A percentile compares a stretch with the other conserved stretches of the same genome.
These are phyloP conservation scores for Boletus speciosus DNA, from an alignment of 768 basidiomycete species.

Conservation along the genomic window DNA sequence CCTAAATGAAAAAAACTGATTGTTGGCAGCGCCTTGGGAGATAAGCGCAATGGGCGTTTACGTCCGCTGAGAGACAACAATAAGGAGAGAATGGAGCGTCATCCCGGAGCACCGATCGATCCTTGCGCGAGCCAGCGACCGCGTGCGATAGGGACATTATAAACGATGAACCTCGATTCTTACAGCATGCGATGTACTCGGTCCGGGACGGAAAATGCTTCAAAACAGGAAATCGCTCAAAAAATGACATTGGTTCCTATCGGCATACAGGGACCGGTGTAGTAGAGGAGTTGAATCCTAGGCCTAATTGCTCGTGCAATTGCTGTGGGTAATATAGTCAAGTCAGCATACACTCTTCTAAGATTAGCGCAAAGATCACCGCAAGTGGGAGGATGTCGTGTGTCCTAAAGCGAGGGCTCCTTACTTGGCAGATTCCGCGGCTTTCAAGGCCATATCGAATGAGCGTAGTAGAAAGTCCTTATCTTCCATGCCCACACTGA, in stretches of 20 bases:
- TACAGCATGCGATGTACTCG: background rate
- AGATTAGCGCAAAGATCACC: background rate
- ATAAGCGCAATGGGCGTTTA: background rate
- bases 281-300: conserved; percentile 4
- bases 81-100: background rate
- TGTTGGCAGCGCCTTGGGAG: background rate
- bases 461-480: conserved; percentile 48
- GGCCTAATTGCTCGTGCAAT: background rate
- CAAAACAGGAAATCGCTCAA: too few species aligned
- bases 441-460: conserved; percentile 63
- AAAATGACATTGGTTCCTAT: background rate
- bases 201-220: background rate
- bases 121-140: background rate
- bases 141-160: too few species aligned
- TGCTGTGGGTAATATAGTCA: background rate
- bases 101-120: background rate
- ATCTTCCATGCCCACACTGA: conserved; percentile 92
- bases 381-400: background rate
- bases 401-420: background rate
- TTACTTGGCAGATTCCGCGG: conserved; percentile 54
- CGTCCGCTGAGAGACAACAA: background rate
- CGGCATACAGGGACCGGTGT: background rate
- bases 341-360: background rate
- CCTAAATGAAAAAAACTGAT: too few species aligned
- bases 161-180: background rate